These are phyloP conservation scores for Nymphaea thermarum DNA, from an alignment of 164 flowering plant species.

Conservation along the genomic window DNA sequence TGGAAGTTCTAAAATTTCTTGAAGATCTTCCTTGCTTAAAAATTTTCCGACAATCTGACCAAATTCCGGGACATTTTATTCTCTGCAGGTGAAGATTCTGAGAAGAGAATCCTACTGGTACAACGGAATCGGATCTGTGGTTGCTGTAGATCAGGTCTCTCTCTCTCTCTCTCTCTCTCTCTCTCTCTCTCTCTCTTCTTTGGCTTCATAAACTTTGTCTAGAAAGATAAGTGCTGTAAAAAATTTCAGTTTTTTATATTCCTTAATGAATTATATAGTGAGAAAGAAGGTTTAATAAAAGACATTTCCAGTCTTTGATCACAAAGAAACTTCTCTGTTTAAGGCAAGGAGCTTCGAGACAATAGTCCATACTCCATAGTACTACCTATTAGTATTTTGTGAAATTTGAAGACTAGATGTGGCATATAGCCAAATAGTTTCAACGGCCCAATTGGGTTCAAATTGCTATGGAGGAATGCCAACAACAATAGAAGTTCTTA, in stretches of 20 bases:
- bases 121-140: conserved; percentile 86
- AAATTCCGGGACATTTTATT: background rate
- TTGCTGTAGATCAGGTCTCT: conserved; percentile 85
- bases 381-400: no score
- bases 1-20: background rate
- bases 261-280: no score
- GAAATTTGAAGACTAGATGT: background rate
- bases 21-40: background rate
- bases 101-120: conserved; percentile 95
- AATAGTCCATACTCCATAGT: no score
- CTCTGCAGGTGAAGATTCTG: conserved; percentile 68
- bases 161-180: conserved; percentile 6
- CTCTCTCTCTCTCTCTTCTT: background rate
- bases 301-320: no score
- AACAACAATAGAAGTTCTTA: no score
- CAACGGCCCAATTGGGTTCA: background rate
- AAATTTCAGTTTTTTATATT: no score
- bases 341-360: no score
- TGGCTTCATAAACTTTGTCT: no score
- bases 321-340: no score
- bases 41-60: background rate
- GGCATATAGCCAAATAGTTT: background rate
- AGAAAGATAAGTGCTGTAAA: no score
- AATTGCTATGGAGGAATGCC: background rate
- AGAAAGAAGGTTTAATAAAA: no score